phyloP scores from a whole-genome alignment of 225 moss, liverwort and hornwort species.

The Antitrichia curtipendula region DNA sequence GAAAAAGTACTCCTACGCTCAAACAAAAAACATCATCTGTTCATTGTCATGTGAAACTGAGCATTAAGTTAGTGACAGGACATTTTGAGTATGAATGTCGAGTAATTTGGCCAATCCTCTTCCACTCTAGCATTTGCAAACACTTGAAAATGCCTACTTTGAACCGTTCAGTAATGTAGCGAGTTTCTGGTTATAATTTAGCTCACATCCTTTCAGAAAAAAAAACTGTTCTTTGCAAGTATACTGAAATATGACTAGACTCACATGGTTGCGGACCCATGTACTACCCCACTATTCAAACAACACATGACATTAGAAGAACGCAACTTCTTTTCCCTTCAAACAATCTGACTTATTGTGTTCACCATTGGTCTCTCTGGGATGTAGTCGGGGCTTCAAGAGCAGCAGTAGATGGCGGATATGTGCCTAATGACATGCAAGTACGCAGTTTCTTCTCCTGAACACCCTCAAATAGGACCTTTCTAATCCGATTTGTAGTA shows the following conservation, averaged over 20 bases:
- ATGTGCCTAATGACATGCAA: conserved; percentile 95
- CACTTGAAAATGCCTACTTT: background rate
- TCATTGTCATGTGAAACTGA: background rate
- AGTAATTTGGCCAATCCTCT: background rate
- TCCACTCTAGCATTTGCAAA: background rate
- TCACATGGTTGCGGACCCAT: background rate
- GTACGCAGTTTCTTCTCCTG: conserved; percentile 7
- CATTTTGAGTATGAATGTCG: background rate
- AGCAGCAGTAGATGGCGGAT: conserved; percentile 95
- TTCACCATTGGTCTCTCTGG: background rate
- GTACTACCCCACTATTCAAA: background rate
- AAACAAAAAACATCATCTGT: background rate
- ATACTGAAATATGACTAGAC: background rate
- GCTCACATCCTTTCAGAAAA: background rate
- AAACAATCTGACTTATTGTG: background rate
- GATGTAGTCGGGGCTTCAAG: conserved; percentile 84
- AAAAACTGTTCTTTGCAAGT: background rate
- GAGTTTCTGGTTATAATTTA: background rate
- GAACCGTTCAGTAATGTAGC: background rate
- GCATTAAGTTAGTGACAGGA: background rate
- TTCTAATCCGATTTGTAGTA: background rate
- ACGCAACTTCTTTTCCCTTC: background rate
- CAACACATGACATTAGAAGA: background rate
- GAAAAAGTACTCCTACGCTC: background rate
- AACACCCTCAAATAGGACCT: background rate